Conservation (phyloP, 2,329 filamentous ascomycete genomes). For the Trichoderma aggressivum region DNA sequence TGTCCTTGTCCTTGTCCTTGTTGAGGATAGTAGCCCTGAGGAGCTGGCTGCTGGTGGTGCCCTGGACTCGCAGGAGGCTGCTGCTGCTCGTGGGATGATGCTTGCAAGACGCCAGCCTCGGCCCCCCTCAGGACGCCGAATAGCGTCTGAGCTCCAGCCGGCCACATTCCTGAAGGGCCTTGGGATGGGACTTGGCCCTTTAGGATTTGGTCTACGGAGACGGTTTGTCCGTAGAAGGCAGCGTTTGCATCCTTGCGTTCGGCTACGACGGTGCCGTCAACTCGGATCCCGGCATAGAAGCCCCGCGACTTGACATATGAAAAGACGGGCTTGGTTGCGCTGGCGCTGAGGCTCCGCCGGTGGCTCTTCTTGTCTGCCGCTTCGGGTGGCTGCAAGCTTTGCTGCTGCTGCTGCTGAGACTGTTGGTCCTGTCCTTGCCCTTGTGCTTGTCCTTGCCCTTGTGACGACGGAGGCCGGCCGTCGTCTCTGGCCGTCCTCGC, state of each 20-base stretch:
- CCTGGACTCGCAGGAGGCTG: neutral
- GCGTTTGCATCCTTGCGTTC: slow-evolving; percentile 87
- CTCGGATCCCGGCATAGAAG: slow-evolving; percentile 80
- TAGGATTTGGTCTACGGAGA: slow-evolving; percentile 47
- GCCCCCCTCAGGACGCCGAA: slow-evolving; percentile 33
- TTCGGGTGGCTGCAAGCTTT: slow-evolving; percentile 29
- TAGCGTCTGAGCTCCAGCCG: slow-evolving; percentile 31
- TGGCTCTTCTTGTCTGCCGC: slow-evolving; percentile 27
- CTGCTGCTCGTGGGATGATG: slow-evolving; percentile 5
- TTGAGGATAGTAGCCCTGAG: neutral
- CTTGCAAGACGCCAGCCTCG: slow-evolving; percentile 28
- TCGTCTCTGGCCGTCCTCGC: neutral
- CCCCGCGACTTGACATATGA: slow-evolving; percentile 84
- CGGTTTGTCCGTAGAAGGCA: slow-evolving; percentile 70
- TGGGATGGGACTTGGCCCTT: slow-evolving; percentile 37
- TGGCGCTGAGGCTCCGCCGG: slow-evolving; percentile 31
- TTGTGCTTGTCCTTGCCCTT: neutral
- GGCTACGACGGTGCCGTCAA: slow-evolving; percentile 83
- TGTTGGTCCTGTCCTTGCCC: neutral
- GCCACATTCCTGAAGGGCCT: slow-evolving; percentile 31
- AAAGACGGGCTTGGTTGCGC: slow-evolving; percentile 43
- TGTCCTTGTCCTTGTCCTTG: neutral
- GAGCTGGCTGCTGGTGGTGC: neutral
- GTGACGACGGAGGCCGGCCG: neutral
- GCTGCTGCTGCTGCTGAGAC: slow-evolving; percentile 15